These are phyloP conservation scores for Geotrichum citri-aurantii DNA, from an alignment of 1,139 yeast species.

Conservation along the genomic window DNA sequence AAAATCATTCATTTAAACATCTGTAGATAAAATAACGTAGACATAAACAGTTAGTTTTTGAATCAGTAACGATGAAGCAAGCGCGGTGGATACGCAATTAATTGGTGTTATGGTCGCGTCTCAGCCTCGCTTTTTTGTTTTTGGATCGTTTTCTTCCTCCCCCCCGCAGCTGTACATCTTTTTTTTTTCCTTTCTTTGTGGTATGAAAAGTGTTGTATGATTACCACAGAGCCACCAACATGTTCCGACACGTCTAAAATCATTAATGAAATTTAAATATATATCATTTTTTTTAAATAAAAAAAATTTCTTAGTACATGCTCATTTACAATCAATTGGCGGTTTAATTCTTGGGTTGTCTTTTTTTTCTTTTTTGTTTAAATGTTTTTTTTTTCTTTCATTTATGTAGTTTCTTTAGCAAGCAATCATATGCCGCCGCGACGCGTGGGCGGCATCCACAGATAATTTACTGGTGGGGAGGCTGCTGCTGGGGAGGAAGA, in stretches of 20 bases:
- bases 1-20: too few species aligned
- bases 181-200: not conserved
- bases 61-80: too few species aligned
- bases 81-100: too few species aligned
- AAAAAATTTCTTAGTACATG: not conserved
- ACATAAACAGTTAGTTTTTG: too few species aligned
- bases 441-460: not conserved
- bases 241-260: not conserved
- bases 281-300: too few species aligned
- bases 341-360: not conserved
- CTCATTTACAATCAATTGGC: not conserved
- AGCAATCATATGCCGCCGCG: not conserved
- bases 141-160: too few species aligned
- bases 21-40: too few species aligned
- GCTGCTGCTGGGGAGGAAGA: not conserved
- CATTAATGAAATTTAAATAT: too few species aligned
- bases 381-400: not conserved
- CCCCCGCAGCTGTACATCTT: not conserved
- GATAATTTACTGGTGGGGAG: not conserved
- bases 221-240: not conserved
- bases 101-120: too few species aligned
- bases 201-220: too few species aligned
- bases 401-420: not conserved
- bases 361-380: not conserved
- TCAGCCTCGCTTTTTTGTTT: too few species aligned